phyloP scores from a whole-genome alignment of 2,329 filamentous ascomycete genomes.

The Neonectria magnoliae region DNA sequence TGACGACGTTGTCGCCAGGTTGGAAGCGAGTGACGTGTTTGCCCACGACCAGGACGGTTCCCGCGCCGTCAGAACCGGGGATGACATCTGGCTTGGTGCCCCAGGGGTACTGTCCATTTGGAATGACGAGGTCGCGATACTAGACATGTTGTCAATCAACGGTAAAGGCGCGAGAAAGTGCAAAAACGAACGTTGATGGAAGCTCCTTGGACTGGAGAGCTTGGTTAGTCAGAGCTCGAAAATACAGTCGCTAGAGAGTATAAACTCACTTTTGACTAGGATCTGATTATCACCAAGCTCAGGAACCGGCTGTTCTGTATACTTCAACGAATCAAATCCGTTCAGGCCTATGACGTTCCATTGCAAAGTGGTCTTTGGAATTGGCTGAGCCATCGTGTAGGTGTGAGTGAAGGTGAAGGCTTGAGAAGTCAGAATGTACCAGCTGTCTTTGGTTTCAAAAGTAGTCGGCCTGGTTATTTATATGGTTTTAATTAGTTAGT shows the following conservation, averaged over 20 bases:
- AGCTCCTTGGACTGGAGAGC: neutral
- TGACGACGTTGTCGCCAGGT: conserved; percentile 7
- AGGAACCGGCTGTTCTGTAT: neutral
- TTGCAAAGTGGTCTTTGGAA: conserved; percentile 8
- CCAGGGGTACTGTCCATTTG: neutral
- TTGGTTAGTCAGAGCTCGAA: neutral
- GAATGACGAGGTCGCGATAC: neutral
- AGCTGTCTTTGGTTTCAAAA: neutral
- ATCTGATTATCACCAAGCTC: neutral
- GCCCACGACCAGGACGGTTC: conserved; percentile 8
- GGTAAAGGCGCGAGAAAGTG: neutral
- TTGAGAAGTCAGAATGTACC: neutral
- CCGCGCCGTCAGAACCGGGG: conserved; percentile 18
- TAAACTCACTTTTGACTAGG: neutral
- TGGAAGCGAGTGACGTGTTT: conserved; percentile 14
- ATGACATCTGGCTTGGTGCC: neutral
- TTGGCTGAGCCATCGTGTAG: neutral
- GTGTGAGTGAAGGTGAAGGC: neutral
- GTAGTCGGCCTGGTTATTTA: neutral
- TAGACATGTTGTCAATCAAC: neutral
- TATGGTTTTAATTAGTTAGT: neutral
- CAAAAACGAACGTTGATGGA: neutral
- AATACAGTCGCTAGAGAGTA: too few species aligned
- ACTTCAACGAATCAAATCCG: neutral
- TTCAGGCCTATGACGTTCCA: conserved; percentile 7